Percentiles rank a stretch among this genome's conserved stretches.
These are phyloP conservation scores for Pleurotus citrinopileatus DNA, from an alignment of 768 basidiomycete species.

Conservation along the genomic window DNA sequence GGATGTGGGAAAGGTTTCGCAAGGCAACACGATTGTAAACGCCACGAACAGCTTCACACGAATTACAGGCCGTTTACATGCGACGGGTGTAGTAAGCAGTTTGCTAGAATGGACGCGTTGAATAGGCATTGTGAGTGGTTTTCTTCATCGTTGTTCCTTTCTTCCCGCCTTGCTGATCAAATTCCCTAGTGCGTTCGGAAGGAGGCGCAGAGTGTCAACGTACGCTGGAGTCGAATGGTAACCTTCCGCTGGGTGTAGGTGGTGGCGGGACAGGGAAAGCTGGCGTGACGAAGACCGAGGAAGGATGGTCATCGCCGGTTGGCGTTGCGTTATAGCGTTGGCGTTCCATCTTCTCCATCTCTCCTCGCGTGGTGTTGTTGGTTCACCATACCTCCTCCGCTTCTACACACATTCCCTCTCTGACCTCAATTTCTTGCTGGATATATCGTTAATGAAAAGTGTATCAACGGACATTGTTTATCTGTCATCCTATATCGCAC, in stretches of 20 bases:
- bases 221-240: constrained; percentile 28
- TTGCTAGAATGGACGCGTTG: constrained; percentile 93
- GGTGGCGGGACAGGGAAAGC: constrained; percentile 6
- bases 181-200: constrained; percentile 64
- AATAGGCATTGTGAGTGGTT: constrained; percentile 81
- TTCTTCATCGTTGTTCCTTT: not conserved
- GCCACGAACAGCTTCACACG: constrained; percentile 92
- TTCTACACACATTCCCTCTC: too few species aligned
- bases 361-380: too few species aligned
- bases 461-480: too few species aligned
- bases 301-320: not conserved
- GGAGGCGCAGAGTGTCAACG: constrained; percentile 75
- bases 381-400: too few species aligned
- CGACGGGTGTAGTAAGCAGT: constrained; percentile 89
- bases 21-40: constrained; percentile 93
- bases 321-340: constrained; percentile 2
- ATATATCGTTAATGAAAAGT: too few species aligned
- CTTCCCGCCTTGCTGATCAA: not conserved
- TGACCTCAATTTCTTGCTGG: too few species aligned
- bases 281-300: constrained; percentile 6
- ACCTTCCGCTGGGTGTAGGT: constrained; percentile 1
- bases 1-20: constrained; percentile 95
- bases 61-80: constrained; percentile 92
- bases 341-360: not conserved
- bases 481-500: too few species aligned